Evolutionary conservation across 2,329 filamentous ascomycete species (phyloP).

Genomic region (Penicillium sp.): DNA sequence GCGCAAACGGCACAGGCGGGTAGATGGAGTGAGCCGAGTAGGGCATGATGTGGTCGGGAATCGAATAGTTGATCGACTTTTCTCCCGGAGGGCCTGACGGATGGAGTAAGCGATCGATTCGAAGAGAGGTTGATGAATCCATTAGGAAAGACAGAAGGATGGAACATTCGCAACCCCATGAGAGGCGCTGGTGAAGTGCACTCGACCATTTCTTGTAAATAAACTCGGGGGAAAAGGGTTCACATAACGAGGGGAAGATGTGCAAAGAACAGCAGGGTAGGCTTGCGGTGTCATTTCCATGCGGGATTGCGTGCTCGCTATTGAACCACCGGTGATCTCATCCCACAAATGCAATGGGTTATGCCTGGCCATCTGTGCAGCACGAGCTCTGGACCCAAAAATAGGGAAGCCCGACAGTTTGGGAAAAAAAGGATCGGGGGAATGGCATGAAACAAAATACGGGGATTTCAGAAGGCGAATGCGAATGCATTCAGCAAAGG

Average conservation of each 20-base stretch:
- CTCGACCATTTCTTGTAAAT: slow-evolving; percentile 17
- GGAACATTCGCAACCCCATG: slow-evolving; percentile 6
- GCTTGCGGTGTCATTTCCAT: slow-evolving; percentile 30
- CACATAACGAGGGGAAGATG: slow-evolving; percentile 4
- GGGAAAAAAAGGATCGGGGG: background rate
- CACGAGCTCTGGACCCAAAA: background rate
- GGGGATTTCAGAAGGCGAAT: background rate
- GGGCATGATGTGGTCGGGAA: slow-evolving; percentile 38
- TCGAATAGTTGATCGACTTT: slow-evolving; percentile 37
- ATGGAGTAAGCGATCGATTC: slow-evolving; percentile 25
- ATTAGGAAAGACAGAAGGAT: background rate
- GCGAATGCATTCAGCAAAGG: background rate
- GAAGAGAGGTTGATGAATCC: background rate
- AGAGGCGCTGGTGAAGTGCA: slow-evolving; percentile 12
- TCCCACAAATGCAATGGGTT: slow-evolving; percentile 7
- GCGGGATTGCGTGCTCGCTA: slow-evolving; percentile 37
- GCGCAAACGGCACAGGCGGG: slow-evolving; percentile 36
- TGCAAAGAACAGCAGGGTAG: slow-evolving; percentile 18
- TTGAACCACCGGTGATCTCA: slow-evolving; percentile 20
- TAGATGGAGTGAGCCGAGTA: slow-evolving; percentile 39
- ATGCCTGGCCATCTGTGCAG: background rate
- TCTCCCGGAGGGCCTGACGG: slow-evolving; percentile 26
- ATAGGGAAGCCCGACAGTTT: background rate
- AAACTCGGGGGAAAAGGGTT: slow-evolving; percentile 14
- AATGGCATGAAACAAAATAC: background rate